Base-by-base conservation (phyloP, 148 eudicot genomes). In the Talinum fruticosum region DNA sequence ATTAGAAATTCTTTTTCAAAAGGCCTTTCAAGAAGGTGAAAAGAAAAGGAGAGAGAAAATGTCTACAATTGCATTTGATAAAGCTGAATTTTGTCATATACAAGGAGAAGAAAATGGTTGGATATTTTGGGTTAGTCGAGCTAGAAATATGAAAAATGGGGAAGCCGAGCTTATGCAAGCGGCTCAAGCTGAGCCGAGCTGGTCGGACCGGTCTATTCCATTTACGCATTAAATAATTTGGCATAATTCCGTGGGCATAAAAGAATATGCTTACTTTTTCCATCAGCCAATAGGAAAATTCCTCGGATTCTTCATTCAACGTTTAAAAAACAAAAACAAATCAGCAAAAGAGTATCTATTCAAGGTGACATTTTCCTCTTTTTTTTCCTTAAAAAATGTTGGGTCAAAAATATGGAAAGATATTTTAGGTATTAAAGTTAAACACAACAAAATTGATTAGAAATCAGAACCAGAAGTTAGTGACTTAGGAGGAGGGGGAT, bases 241-340 rank as follows among this genome's bases (percentile, higher is more conserved):
- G 79, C 26, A 81, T 70, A 81, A 81, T 76, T 49, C 80, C 36
- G 47, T 26, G 7, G 44, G 29, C 49, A 23, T 24, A 37, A 41
- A 37, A 69, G 72, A 69, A 69, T 69, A 69, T 69, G 72, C 72
- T 37, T 36, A 6, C n/a, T 36, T 73, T 81, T 44, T 24, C 41
- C 33, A 29, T 28, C 54, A 57, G 18, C 75, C 67, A 74, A 68
- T 68, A 29, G 77, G 16, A 68, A 53, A 19, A 37, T 8, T 73
- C 28, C 35, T 14, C 13, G 18, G 28, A 57, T 57, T 57, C 8
- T 57, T 57, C 5, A 45, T 73, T 67, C 41, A 21, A 16, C 2
- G 10, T 23, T 35, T 21, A n/a, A n/a, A 28, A 53, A n/a, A 35
- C 24, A 26, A 54, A 74, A n/a, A 51, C 37, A 49, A 57, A 57